A percentile compares a stretch with the other conserved stretches of the same genome.
These are phyloP conservation scores for Lactarius deliciosus DNA, from an alignment of 768 basidiomycete genomes.

Conservation along the genomic window DNA sequence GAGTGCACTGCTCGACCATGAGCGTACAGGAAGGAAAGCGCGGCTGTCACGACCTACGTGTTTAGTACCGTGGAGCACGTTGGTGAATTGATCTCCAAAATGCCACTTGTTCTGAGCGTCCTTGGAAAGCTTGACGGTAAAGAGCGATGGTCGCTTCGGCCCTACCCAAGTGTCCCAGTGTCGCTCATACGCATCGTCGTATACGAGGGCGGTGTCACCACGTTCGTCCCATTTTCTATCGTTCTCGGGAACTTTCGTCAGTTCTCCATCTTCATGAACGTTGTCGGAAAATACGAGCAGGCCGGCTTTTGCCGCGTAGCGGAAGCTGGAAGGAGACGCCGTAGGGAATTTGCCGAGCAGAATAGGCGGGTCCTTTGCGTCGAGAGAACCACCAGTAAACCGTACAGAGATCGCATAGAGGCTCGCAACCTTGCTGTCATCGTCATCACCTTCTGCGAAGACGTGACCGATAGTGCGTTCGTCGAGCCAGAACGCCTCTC, in stretches of 20 bases:
- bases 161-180: conserved; percentile 71
- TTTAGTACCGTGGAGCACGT: conserved; percentile 62
- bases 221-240: conserved; percentile 72
- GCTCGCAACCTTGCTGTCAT: conserved; percentile 45
- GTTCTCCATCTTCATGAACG: conserved; percentile 73
- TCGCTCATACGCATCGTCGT: conserved; percentile 47
- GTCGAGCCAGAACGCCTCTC: conserved; percentile 79
- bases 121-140: conserved; percentile 59
- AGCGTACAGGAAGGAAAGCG: not conserved
- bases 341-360: conserved; percentile 69
- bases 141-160: conserved; percentile 69
- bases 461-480: conserved; percentile 68
- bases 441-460: conserved; percentile 46
- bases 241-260: conserved; percentile 64
- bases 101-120: conserved; percentile 52
- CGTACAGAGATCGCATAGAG: conserved; percentile 61
- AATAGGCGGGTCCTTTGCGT: conserved; percentile 38
- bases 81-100: conserved; percentile 52
- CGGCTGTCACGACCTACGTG: conserved; percentile 50
- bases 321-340: conserved; percentile 68
- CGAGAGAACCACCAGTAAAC: conserved; percentile 41
- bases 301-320: conserved; percentile 53
- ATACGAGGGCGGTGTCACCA: conserved; percentile 62
- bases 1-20: conserved; percentile 48
- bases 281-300: conserved; percentile 82